Conservation (phyloP, 2,329 filamentous ascomycete species). For the Dichotomopilus funicola region DNA sequence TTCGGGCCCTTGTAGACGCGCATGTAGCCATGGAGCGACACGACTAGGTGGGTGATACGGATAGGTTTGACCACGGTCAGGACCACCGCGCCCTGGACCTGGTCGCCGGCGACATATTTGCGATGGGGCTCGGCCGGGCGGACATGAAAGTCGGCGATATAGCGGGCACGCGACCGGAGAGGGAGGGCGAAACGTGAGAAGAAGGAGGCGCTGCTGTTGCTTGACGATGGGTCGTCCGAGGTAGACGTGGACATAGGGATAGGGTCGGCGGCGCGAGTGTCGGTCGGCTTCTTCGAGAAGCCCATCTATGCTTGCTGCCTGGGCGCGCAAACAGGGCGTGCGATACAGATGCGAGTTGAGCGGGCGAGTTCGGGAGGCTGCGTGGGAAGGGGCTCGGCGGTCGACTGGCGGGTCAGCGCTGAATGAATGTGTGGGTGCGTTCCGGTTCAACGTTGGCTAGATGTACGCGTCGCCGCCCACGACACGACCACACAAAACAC, state of each 20-base stretch:
- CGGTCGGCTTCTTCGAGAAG: conserved; percentile 27
- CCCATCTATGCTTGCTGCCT: conserved; percentile 38
- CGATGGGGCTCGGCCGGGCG: conserved; percentile 70
- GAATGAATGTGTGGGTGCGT: neutral
- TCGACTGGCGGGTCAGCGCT: neutral
- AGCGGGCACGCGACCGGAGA: conserved; percentile 49
- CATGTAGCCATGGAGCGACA: conserved; percentile 71
- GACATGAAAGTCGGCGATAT: conserved; percentile 72
- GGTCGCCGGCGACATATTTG: conserved; percentile 68
- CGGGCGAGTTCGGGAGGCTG: conserved; percentile 3
- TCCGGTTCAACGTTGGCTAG: neutral
- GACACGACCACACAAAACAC: neutral
- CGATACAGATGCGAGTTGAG: neutral
- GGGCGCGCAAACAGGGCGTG: conserved; percentile 5
- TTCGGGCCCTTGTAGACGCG: conserved; percentile 68
- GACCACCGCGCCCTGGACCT: conserved; percentile 66
- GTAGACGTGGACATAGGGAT: conserved; percentile 22
- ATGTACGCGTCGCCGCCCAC: conserved; percentile 12
- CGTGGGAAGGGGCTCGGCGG: neutral
- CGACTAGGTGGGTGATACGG: conserved; percentile 72
- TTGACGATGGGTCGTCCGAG: conserved; percentile 4
- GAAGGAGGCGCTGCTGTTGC: conserved; percentile 34
- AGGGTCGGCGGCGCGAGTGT: conserved; percentile 32
- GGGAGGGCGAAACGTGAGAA: conserved; percentile 48
- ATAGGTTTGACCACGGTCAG: conserved; percentile 67